Percentiles rank a stretch among this genome's conserved stretches.
Conservation (phyloP, 2,329 filamentous ascomycete genomes). For the Xylariaceae sp. region DNA sequence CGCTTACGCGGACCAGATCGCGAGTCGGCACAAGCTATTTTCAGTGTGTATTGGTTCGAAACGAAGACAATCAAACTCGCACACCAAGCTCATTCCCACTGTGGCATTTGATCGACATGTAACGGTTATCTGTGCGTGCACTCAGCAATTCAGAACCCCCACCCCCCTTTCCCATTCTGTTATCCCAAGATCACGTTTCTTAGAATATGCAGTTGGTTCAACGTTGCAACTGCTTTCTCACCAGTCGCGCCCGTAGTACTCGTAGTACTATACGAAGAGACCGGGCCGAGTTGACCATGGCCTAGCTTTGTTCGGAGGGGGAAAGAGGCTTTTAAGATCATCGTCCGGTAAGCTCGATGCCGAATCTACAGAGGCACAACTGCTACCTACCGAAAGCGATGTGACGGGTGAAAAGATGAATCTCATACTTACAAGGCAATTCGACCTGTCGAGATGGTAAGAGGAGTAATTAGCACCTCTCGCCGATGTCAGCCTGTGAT, state of each 20-base stretch:
- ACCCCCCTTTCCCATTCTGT: neutral
- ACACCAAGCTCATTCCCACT: neutral
- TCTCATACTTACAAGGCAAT: neutral
- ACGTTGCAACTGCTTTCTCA: conserved; percentile 6
- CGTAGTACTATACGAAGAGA: neutral
- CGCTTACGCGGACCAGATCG: neutral
- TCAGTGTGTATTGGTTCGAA: neutral
- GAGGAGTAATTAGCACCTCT: neutral
- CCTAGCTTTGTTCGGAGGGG: neutral
- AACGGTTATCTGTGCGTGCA: neutral
- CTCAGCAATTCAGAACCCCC: neutral
- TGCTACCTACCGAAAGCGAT: neutral
- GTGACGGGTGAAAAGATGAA: neutral
- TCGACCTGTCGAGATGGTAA: neutral
- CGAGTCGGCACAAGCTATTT: neutral
- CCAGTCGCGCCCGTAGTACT: neutral
- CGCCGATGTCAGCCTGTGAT: neutral
- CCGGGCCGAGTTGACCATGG: neutral
- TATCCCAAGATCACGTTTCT: neutral
- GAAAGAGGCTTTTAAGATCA: neutral
- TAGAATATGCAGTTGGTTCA: conserved; percentile 20
- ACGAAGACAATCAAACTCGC: neutral
- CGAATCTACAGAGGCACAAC: neutral
- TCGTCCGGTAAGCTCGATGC: neutral
- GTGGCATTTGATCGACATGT: neutral